Percentiles rank a stretch among this genome's conserved stretches.
Conservation (phyloP, 2,329 filamentous ascomycete species). For the Cladosporium sp. region DNA sequence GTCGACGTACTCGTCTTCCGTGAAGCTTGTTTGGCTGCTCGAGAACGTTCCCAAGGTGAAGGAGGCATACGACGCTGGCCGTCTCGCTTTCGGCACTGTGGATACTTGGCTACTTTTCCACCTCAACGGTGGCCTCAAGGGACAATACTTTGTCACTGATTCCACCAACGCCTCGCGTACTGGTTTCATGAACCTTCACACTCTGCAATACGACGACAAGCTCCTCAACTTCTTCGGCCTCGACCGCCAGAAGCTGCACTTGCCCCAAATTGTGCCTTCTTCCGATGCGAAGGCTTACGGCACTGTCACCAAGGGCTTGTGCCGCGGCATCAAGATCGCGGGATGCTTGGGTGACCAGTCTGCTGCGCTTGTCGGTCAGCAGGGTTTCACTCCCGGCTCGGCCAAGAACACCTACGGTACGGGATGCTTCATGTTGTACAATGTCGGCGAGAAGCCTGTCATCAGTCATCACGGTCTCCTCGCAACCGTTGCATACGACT, state of each 20-base stretch:
- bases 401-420: slow-evolving; percentile 88
- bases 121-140: slow-evolving; percentile 66
- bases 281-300: slow-evolving; percentile 70
- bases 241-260: slow-evolving; percentile 60
- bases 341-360: slow-evolving; percentile 84
- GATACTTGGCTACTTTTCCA: slow-evolving; percentile 82
- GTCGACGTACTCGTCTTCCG: slow-evolving; percentile 79
- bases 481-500: slow-evolving; percentile 78
- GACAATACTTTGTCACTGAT: slow-evolving; percentile 71
- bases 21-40: slow-evolving; percentile 78
- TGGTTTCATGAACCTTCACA: slow-evolving; percentile 87
- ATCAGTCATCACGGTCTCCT: slow-evolving; percentile 74
- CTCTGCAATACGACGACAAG: slow-evolving; percentile 71
- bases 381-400: slow-evolving; percentile 68
- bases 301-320: slow-evolving; percentile 47
- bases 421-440: slow-evolving; percentile 80
- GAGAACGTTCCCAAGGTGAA: slow-evolving; percentile 63
- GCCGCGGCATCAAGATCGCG: slow-evolving; percentile 67
- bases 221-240: slow-evolving; percentile 76
- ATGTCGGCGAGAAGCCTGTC: slow-evolving; percentile 74
- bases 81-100: slow-evolving; percentile 77
- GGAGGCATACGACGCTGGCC: slow-evolving; percentile 67
- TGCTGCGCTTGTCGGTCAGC: slow-evolving; percentile 68
- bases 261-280: slow-evolving; percentile 76
- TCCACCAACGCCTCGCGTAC: slow-evolving; percentile 83